A percentile compares a stretch with the other conserved stretches of the same genome.
Conservation (phyloP, 768 basidiomycete genomes). For the Agaricus subrufescens region DNA sequence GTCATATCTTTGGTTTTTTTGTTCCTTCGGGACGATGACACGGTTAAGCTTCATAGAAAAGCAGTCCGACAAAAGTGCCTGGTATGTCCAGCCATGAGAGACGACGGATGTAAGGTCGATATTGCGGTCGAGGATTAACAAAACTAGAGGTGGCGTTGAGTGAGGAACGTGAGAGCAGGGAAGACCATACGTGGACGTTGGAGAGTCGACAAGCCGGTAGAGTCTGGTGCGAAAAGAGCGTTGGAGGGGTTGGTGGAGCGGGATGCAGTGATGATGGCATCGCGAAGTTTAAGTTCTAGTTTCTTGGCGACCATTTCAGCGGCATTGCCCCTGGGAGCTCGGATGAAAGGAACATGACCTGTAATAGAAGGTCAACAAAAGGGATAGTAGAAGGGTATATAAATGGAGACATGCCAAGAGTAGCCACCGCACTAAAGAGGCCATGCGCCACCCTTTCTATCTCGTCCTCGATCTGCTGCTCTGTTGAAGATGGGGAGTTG, state of each 20-base stretch:
- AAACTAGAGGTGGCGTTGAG: slow-evolving; percentile 44
- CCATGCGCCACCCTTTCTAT: slow-evolving; percentile 89
- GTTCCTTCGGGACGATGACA: slow-evolving; percentile 72
- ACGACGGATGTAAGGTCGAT: slow-evolving; percentile 91
- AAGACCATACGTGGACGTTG: slow-evolving; percentile 74
- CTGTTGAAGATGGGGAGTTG: slow-evolving; percentile 87
- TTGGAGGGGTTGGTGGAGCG: slow-evolving; percentile 49
- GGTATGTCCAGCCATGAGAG: slow-evolving; percentile 98
- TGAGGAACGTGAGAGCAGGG: neutral
- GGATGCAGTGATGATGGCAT: slow-evolving; percentile 70
- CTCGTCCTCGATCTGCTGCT: slow-evolving; percentile 89
- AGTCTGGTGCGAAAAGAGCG: slow-evolving; percentile 74
- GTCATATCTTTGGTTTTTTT: slow-evolving; percentile 82
- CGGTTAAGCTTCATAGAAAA: slow-evolving; percentile 96
- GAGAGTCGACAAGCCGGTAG: slow-evolving; percentile 78
- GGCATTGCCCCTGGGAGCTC: slow-evolving; percentile 92
- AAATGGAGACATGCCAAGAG: slow-evolving; percentile 54
- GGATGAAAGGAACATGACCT: slow-evolving; percentile 94
- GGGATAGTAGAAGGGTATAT: neutral
- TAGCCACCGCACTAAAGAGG: slow-evolving; percentile 87
- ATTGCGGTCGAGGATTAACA: slow-evolving; percentile 92
- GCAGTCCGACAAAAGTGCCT: slow-evolving; percentile 96
- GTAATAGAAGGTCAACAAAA: slow-evolving; percentile 5
- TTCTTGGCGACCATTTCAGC: slow-evolving; percentile 99
- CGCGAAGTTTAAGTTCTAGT: slow-evolving; percentile 87